Evolutionary conservation across 2,329 filamentous ascomycete species (phyloP).

Genomic region (Sphaceloma murrayae): DNA sequence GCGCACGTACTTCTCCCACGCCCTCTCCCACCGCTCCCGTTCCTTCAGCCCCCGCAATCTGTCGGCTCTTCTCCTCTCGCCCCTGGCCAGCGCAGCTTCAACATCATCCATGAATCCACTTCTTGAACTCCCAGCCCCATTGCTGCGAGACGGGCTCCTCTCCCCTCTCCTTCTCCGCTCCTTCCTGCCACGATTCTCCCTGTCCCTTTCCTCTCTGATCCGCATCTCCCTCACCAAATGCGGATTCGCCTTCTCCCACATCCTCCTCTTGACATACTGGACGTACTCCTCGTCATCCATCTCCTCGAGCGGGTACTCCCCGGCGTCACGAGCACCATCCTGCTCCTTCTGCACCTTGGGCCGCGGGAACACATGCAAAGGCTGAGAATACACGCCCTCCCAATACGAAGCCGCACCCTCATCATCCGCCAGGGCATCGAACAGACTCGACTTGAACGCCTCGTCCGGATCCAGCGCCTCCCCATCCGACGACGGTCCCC

Average conservation of each 20-base stretch:
- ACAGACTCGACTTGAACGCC: constrained; percentile 86
- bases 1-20: constrained; percentile 45
- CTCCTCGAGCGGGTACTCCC: constrained; percentile 52
- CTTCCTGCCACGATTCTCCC: constrained; percentile 37
- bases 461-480: constrained; percentile 48
- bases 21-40: constrained; percentile 49
- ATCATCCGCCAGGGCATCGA: constrained; percentile 93
- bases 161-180: constrained; percentile 27
- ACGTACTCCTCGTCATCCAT: constrained; percentile 95
- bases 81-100: constrained; percentile 58
- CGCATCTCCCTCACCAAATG: constrained; percentile 70
- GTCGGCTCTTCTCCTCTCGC: constrained; percentile 32
- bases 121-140: constrained; percentile 28
- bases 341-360: constrained; percentile 35
- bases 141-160: constrained; percentile 30
- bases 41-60: constrained; percentile 25
- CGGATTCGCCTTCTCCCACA: constrained; percentile 94
- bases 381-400: constrained; percentile 93
- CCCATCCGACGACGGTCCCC: constrained; percentile 28
- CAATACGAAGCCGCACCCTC: constrained; percentile 86
- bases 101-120: constrained; percentile 37
- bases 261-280: constrained; percentile 69
- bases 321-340: constrained; percentile 36
- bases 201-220: constrained; percentile 45
- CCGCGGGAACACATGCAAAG: constrained; percentile 77